These are phyloP conservation scores for Thelonectria rubi DNA, from an alignment of 2,329 filamentous ascomycete genomes.

Conservation along the genomic window DNA sequence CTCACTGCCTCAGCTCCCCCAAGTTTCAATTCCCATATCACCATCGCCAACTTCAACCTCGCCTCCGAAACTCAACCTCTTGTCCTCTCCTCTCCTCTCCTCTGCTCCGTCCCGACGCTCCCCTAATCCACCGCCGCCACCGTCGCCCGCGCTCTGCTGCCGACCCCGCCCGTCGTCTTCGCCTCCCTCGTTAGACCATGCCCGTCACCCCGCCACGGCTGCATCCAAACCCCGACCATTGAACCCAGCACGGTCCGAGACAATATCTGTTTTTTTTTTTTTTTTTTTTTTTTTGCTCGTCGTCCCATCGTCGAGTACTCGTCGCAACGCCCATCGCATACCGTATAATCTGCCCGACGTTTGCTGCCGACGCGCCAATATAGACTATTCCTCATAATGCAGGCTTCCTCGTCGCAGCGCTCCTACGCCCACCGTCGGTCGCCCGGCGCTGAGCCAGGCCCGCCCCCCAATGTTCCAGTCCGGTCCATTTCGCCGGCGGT, in stretches of 20 bases:
- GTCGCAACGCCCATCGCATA: conserved; percentile 20
- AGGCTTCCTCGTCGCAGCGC: conserved; percentile 56
- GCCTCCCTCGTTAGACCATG: conserved; percentile 41
- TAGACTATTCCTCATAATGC: conserved; percentile 28
- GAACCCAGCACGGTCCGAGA: conserved; percentile 29
- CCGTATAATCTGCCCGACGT: conserved; percentile 1
- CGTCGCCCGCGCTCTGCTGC: conserved; percentile 19
- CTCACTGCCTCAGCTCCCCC: conserved; percentile 15
- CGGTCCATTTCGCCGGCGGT: conserved; percentile 70
- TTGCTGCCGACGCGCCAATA: not conserved
- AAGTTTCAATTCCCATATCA: conserved; percentile 18
- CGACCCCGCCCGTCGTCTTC: conserved; percentile 4
- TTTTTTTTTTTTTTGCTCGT: conserved; percentile 15
- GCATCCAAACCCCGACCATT: conserved; percentile 36
- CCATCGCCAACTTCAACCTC: conserved; percentile 17
- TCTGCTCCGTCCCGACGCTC: conserved; percentile 4
- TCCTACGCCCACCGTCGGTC: conserved; percentile 66
- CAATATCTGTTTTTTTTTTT: conserved; percentile 20
- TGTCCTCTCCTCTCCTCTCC: conserved; percentile 8
- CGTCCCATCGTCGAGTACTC: conserved; percentile 10
- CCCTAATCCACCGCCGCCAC: conserved; percentile 21
- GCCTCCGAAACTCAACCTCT: conserved; percentile 14
- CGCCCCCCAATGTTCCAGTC: conserved; percentile 63
- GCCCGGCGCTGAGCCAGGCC: conserved; percentile 68
- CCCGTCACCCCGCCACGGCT: conserved; percentile 40